Evolutionary conservation across 805 yeast species (phyloP).

Genomic region (Candida pseudoglaebosa): DNA sequence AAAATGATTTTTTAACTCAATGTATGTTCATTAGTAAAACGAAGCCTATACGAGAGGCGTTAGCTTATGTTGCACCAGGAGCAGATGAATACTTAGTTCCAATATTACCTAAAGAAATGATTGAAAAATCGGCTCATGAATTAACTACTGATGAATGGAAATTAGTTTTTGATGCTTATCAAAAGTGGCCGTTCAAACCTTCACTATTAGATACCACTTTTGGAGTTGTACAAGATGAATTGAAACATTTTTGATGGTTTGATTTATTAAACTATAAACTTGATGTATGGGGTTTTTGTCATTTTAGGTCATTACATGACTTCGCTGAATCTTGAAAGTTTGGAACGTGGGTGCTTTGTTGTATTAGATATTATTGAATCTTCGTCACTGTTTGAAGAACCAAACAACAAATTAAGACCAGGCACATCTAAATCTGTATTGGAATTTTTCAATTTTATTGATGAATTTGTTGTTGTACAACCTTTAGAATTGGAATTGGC

Average conservation of each 20-base stretch:
- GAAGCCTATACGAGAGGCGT: conserved; percentile 42
- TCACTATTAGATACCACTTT: conserved; percentile 16
- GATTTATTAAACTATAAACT: not conserved
- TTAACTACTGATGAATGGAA: conserved; percentile 55
- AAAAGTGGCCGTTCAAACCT: conserved; percentile 87
- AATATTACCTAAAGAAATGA: conserved; percentile 25
- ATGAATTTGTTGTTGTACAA: not conserved
- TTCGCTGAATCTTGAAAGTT: not conserved
- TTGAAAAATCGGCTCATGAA: conserved; percentile 43
- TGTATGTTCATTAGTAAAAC: conserved; percentile 12
- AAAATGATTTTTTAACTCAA: conserved; percentile 5
- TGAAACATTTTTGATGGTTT: conserved; percentile 8
- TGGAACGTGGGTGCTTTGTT: not conserved
- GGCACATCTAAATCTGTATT: not conserved
- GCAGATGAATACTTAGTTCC: conserved; percentile 53
- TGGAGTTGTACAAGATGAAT: conserved; percentile 13
- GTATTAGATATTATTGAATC: not conserved
- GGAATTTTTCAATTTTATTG: not conserved
- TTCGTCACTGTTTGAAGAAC: not conserved
- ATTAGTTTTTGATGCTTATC: conserved; percentile 48
- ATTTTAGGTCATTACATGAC: not conserved
- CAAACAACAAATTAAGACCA: not conserved
- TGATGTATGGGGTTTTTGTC: too few relatives aligned
- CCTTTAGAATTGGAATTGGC: not conserved
- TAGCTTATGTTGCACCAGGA: conserved; percentile 74